Conservation (phyloP, 1,284 basidiomycete species). For the Rhodotorula sp. region DNA sequence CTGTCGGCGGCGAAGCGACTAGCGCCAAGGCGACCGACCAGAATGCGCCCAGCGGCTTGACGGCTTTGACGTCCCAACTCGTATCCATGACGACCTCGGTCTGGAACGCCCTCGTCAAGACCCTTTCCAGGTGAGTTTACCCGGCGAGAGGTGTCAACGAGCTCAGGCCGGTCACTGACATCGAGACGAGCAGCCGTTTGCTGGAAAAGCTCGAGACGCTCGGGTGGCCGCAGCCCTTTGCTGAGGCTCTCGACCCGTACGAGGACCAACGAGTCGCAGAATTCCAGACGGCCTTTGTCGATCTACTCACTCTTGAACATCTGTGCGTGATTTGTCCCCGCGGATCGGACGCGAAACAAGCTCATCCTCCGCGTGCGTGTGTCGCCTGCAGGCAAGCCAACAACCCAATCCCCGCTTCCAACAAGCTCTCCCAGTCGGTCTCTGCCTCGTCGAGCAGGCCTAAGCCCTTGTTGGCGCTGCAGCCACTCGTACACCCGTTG, state of each 20-base stretch:
- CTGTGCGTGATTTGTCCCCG: slow-evolving; percentile 58
- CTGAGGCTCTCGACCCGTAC: slow-evolving; percentile 31
- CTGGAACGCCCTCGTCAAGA: slow-evolving; percentile 35
- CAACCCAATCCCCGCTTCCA: slow-evolving; percentile 15
- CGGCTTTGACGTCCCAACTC: slow-evolving; percentile 32
- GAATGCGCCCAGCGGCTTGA: slow-evolving; percentile 2
- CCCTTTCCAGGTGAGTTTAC: slow-evolving; percentile 18
- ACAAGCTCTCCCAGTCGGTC: not conserved
- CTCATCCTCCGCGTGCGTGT: too few relatives aligned
- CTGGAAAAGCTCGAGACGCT: slow-evolving; percentile 65
- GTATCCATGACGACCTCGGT: slow-evolving; percentile 38
- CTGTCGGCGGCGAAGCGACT: slow-evolving; percentile 14
- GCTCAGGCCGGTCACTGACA: slow-evolving; percentile 60
- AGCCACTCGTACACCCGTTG: slow-evolving; percentile 80
- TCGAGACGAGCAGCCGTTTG: slow-evolving; percentile 47
- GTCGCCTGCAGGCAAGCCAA: slow-evolving; percentile 6
- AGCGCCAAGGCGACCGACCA: not conserved
- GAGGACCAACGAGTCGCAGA: slow-evolving; percentile 59
- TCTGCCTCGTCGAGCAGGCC: slow-evolving; percentile 7
- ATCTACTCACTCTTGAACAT: slow-evolving; percentile 71
- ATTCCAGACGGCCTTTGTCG: slow-evolving; percentile 72
- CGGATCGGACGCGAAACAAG: not conserved
- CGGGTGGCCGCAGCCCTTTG: slow-evolving; percentile 72
- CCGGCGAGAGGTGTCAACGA: slow-evolving; percentile 51
- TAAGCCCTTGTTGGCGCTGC: slow-evolving; percentile 70